Evolutionary conservation across 208 protist genomes (phyloP).

Genomic region (Porcisia deanei): DNA sequence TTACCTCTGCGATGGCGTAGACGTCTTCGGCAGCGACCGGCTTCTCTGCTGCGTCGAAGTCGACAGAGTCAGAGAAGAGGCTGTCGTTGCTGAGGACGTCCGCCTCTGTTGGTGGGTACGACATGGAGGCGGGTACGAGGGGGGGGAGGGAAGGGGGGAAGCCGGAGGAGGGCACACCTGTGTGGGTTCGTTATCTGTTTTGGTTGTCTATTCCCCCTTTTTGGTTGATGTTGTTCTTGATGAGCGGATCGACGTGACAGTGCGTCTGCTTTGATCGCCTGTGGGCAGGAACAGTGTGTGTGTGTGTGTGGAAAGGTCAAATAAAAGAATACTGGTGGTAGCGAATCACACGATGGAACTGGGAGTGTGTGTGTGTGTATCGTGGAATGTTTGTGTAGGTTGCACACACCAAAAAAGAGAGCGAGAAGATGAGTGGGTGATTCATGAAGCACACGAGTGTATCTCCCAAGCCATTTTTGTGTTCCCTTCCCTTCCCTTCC

Average conservation of each 20-base stretch:
- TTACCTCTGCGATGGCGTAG: constrained; percentile 1
- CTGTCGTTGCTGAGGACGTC: constrained; percentile 68
- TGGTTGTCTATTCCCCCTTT: background rate
- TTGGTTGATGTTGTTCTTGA: background rate
- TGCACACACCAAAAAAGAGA: too few relatives aligned
- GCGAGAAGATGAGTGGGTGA: too few relatives aligned
- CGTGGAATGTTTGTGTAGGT: too few relatives aligned
- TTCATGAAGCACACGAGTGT: too few relatives aligned
- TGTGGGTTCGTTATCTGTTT: background rate
- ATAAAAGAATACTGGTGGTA: background rate
- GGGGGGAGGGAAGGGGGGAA: too few relatives aligned
- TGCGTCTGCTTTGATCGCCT: background rate
- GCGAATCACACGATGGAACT: background rate
- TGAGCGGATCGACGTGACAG: background rate
- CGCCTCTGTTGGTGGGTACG: constrained; percentile 62
- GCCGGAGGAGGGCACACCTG: too few relatives aligned
- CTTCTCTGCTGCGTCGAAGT: constrained; percentile 72
- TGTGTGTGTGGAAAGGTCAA: background rate
- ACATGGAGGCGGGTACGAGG: constrained; percentile 22
- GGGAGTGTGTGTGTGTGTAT: background rate
- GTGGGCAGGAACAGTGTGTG: background rate
- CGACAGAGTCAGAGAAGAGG: constrained; percentile 66
- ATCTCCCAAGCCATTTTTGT: too few relatives aligned
- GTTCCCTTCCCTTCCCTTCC: too few relatives aligned
- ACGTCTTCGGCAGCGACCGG: constrained; percentile 14